phyloP scores from a whole-genome alignment of 495 filamentous ascomycete species.

The Xylona heveae region DNA sequence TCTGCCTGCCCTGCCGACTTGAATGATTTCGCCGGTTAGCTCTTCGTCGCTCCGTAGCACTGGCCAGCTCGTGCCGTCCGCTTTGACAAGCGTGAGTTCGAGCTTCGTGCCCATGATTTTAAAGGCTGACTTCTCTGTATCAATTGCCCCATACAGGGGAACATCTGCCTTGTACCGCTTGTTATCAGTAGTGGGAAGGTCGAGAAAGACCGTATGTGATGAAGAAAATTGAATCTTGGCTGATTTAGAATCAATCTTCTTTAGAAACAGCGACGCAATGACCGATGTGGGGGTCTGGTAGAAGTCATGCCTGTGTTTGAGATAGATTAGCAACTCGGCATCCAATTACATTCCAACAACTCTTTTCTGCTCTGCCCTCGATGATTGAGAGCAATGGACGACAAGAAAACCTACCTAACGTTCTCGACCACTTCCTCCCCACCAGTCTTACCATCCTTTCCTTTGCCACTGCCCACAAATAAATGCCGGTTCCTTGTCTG shows the following conservation, averaged over 20 bases:
- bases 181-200: conserved; percentile 63
- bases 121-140: conserved; percentile 49
- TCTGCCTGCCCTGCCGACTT: conserved; percentile 57
- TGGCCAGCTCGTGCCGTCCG: conserved; percentile 68
- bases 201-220: conserved; percentile 35
- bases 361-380: no score
- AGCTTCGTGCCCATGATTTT: conserved; percentile 91
- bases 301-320: conserved; percentile 74
- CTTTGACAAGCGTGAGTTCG: conserved; percentile 68
- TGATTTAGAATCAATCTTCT: conserved; percentile 76
- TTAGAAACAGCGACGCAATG: conserved; percentile 83
- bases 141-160: conserved; percentile 54
- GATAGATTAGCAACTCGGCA: no score
- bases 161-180: conserved; percentile 65
- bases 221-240: conserved; percentile 47
- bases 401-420: conserved; percentile 49
- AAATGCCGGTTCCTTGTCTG: conserved; percentile 60
- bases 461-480: conserved; percentile 65
- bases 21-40: conserved; percentile 57
- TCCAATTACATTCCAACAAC: no score
- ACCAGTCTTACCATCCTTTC: conserved; percentile 17
- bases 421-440: conserved; percentile 36
- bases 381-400: conserved; percentile 3
- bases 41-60: conserved; percentile 71
- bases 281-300: conserved; percentile 78